phyloP scores from a whole-genome alignment of 257 asterid genomes.

The Solanum arcanum region DNA sequence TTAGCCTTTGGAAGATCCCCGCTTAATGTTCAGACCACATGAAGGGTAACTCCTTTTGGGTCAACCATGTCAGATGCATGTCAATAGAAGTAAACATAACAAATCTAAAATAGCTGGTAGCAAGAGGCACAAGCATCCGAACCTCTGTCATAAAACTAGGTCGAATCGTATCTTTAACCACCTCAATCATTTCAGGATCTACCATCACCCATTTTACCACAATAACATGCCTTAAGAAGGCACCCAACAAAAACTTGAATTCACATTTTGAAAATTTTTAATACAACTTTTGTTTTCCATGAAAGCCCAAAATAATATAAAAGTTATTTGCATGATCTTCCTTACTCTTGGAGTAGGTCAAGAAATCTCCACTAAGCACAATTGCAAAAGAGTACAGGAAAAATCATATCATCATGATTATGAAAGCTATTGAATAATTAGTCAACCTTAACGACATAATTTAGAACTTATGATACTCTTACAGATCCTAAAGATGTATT shows the following conservation, averaged over 20 bases:
- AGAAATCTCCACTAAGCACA: not conserved
- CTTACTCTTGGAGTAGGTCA: not conserved
- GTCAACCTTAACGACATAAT: not conserved
- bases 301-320: not conserved
- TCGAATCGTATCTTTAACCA: no score
- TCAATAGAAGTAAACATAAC: no score
- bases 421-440: not conserved
- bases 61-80: not conserved
- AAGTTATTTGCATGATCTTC: not conserved
- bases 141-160: not conserved
- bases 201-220: not conserved
- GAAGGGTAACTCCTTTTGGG: not conserved
- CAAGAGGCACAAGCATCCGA: not conserved
- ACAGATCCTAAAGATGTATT: not conserved
- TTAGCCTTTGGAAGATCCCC: not conserved
- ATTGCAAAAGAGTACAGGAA: no score
- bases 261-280: no score
- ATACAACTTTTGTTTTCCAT: not conserved
- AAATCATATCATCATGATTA: no score
- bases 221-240: no score
- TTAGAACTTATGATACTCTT: no score
- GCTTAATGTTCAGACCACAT: not conserved
- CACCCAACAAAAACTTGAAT: no score
- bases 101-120: not conserved
- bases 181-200: not conserved